These are phyloP conservation scores for Phalaenopsis equestris DNA, from an alignment of 106 monocot genomes.

Conservation along the genomic window DNA sequence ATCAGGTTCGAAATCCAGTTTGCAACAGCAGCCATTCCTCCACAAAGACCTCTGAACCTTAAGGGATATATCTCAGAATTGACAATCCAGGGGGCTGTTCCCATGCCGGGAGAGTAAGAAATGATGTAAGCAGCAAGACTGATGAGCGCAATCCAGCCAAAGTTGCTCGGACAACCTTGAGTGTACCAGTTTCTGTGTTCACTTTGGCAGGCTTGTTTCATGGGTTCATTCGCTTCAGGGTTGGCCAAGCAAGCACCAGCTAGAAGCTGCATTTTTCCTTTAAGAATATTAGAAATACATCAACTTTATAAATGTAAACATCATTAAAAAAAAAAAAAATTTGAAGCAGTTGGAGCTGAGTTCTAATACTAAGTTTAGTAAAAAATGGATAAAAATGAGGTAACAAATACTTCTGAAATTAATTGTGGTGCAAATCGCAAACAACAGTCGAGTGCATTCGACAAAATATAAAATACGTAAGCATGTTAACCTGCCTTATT, in stretches of 20 bases:
- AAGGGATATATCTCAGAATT: conserved; percentile 85
- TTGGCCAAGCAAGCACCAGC: conserved; percentile 57
- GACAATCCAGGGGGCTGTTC: conserved; percentile 73
- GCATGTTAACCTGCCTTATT: conserved; percentile 27
- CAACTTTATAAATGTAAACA: not conserved
- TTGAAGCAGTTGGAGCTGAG: no score
- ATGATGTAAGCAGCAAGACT: conserved; percentile 54
- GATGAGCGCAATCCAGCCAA: conserved; percentile 59
- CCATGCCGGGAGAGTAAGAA: conserved; percentile 83
- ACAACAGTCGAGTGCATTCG: no score
- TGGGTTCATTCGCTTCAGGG: not conserved
- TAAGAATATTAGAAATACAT: not conserved
- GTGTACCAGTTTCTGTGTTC: conserved; percentile 52
- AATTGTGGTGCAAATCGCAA: no score
- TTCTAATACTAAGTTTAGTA: no score
- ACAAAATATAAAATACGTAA: no score
- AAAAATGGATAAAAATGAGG: no score
- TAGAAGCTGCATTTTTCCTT: conserved; percentile 32
- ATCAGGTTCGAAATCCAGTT: conserved; percentile 82
- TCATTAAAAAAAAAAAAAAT: no score
- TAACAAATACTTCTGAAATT: no score
- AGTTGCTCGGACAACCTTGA: conserved; percentile 61
- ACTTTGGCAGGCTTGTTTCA: conserved; percentile 21
- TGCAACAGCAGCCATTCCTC: conserved; percentile 56
- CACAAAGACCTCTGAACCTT: conserved; percentile 49